Evolutionary conservation across 2,329 filamentous ascomycete genomes (phyloP).

Genomic region (Diaporthe sp.): DNA sequence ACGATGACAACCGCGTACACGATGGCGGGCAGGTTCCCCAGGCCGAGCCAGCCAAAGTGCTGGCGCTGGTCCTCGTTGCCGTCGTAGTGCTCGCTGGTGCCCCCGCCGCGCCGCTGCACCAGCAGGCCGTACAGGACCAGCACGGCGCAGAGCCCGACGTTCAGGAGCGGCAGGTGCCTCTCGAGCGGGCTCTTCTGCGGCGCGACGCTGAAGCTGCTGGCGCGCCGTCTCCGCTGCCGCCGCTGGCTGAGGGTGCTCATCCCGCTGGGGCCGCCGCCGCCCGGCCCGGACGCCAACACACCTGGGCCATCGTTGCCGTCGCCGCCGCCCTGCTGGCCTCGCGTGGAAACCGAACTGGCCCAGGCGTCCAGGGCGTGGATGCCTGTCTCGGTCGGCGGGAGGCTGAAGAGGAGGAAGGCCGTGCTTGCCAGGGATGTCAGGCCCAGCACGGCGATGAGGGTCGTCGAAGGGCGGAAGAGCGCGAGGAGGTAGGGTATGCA

Average conservation of each 20-base stretch:
- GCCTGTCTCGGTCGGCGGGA: constrained; percentile 70
- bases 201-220: constrained; percentile 44
- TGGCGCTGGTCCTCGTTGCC: neutral
- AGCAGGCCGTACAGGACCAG: constrained; percentile 62
- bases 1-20: constrained; percentile 73
- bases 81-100: constrained; percentile 41
- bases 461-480: constrained; percentile 55
- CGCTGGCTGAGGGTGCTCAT: constrained; percentile 35
- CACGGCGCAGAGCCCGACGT: constrained; percentile 68
- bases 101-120: constrained; percentile 47
- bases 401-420: constrained; percentile 70
- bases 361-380: constrained; percentile 64
- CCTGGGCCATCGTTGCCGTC: neutral
- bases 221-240: constrained; percentile 30
- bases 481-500: constrained; percentile 68
- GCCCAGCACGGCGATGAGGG: constrained; percentile 66
- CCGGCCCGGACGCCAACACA: neutral
- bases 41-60: constrained; percentile 45
- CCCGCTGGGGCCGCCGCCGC: constrained; percentile 21
- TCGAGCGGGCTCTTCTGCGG: constrained; percentile 62
- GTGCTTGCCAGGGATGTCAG: constrained; percentile 75
- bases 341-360: constrained; percentile 49
- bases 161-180: constrained; percentile 71
- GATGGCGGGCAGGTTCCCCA: constrained; percentile 66
- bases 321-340: neutral